Evolutionary conservation across 139 green algal genomes (phyloP), one percentile per base, ranked within the genome.

Genomic region (Chlamydomonas urium): DNA sequence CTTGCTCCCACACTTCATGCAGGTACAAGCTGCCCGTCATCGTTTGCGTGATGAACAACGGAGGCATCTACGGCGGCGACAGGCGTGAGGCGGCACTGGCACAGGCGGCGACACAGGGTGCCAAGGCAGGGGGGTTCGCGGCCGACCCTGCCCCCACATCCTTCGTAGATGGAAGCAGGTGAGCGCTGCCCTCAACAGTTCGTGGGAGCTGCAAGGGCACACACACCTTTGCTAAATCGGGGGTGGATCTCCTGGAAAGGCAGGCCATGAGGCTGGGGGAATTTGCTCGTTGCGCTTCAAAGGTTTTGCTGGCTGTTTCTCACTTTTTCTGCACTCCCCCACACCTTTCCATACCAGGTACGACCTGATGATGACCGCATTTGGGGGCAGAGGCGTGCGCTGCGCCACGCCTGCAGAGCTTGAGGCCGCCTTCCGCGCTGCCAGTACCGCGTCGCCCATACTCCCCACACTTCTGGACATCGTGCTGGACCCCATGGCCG

Each of bases 41-140:
- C 8, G 56, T 95, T 14, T 60, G 93, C 5, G 77, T 95, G 1
- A 83, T 95, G 58, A 94, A 95, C 84, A 95, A 95, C 66, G 78
- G 76, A 33, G 90, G 90, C 65, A 87, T 95, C 56, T 95, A 95
- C 53, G 90, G 90, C 2, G 90, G 90, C 3, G 90, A 95, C 73
- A 70, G 90, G 2, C 81, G 90, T 0, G 60, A 68, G 60, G 5
- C 53, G 4, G 45, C n/a, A 4, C 65, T 90, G 37, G 57, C 32
- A 8, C 26, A 62, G 24, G 77, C 81, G 24, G 85, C 85, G 1
- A 29, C 36, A 2, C 31, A 45, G 6, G 88, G 88, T 17, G 75
- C 81, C 14, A 29, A 72, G 2, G 23, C 56, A 1, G 85, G 29
- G 0, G 75, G 77, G n/a, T 87, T 84, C 48, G 62, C 26, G 0